Evolutionary conservation across 306 rosid genomes (phyloP).

Genomic region (Pterocarpus santalinus): DNA sequence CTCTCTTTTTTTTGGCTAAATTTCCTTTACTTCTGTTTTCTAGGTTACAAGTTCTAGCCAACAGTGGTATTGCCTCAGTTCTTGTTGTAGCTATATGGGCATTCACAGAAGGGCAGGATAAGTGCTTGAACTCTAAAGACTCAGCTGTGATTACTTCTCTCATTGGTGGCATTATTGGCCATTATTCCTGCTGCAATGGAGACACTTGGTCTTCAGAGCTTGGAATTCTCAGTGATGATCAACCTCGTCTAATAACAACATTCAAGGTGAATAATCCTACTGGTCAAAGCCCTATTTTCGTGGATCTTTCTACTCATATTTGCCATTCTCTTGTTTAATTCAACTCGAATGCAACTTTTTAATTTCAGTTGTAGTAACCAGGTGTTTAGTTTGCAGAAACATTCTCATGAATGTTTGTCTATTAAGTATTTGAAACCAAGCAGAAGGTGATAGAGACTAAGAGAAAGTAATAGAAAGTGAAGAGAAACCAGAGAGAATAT

Average conservation of each 20-base stretch:
- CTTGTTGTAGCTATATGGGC: conserved; percentile 70
- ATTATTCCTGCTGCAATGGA: conserved; percentile 91
- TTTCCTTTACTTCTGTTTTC: conserved; percentile 17
- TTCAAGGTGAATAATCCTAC: conserved; percentile 70
- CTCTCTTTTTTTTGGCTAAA: conserved; percentile 31
- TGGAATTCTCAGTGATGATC: conserved; percentile 84
- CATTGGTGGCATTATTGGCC: conserved; percentile 89
- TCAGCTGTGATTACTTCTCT: conserved; percentile 74
- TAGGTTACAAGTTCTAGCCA: conserved; percentile 89
- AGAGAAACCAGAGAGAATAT: not conserved
- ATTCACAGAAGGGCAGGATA: conserved; percentile 66
- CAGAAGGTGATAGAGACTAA: not conserved
- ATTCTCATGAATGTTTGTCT: conserved; percentile 17
- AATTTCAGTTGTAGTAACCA: not conserved
- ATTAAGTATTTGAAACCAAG: not conserved
- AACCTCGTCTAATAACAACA: conserved; percentile 84
- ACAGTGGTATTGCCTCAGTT: conserved; percentile 79
- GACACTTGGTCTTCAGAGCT: conserved; percentile 99
- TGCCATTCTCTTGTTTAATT: conserved; percentile 22
- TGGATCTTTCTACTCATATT: conserved; percentile 22
- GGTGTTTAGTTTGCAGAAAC: conserved; percentile 8
- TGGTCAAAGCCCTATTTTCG: conserved; percentile 3
- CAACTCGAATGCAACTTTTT: not conserved
- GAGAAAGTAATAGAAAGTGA: not conserved
- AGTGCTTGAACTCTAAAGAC: conserved; percentile 74